Percentiles rank a stretch among this genome's conserved stretches.
Conservation (phyloP, 2,329 filamentous ascomycete species). For the Bretziella fagacearum region DNA sequence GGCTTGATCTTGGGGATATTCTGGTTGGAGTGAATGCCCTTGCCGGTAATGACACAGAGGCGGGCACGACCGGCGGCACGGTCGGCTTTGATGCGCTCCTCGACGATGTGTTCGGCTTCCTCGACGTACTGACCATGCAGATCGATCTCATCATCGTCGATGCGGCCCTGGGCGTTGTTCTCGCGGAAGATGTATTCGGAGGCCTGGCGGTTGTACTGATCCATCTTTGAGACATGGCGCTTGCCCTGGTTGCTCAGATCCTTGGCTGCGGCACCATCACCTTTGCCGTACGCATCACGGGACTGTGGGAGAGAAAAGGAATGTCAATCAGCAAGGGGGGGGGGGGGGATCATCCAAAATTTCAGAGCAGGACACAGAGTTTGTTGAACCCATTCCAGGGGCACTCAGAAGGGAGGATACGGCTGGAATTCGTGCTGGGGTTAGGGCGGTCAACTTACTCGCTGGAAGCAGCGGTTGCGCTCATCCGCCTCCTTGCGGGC, state of each 20-base stretch:
- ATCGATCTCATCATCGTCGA: constrained; percentile 72
- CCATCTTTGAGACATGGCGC: constrained; percentile 65
- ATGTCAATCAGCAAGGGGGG: background rate
- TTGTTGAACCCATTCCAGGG: background rate
- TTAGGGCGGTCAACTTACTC: constrained; percentile 29
- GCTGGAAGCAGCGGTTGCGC: constrained; percentile 59
- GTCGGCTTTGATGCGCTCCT: constrained; percentile 68
- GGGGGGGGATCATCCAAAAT: background rate
- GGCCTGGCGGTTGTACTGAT: constrained; percentile 77
- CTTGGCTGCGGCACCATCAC: constrained; percentile 73
- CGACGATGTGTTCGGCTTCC: constrained; percentile 74
- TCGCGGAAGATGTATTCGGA: constrained; percentile 89
- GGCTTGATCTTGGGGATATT: constrained; percentile 92
- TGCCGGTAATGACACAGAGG: constrained; percentile 89
- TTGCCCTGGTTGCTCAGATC: constrained; percentile 74
- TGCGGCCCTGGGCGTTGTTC: constrained; percentile 67
- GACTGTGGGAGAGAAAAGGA: constrained; percentile 29
- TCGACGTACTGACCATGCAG: constrained; percentile 89
- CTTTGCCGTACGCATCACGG: constrained; percentile 63
- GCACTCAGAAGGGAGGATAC: background rate
- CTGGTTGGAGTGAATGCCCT: constrained; percentile 69
- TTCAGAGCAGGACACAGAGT: background rate
- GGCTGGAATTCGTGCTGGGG: background rate
- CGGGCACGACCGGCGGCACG: constrained; percentile 57
- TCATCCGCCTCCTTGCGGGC: constrained; percentile 68